Base-by-base conservation (phyloP, 192 early-diverging fungal genomes). In the Chytriomyces hyalinus region DNA sequence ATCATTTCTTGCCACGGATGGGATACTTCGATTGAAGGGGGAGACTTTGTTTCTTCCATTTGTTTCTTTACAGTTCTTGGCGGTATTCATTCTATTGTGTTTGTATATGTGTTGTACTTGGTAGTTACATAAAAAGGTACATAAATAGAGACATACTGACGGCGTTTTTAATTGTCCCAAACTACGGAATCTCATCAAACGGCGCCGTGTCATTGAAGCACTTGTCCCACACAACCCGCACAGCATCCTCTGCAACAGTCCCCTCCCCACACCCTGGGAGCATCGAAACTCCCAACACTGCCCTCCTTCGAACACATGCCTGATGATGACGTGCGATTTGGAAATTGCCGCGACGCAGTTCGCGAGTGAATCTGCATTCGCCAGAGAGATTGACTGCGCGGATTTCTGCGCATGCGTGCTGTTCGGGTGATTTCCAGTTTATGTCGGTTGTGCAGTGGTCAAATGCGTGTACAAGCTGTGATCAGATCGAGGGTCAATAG, bases 121-220 rank as follows among this genome's bases (percentile, higher is more conserved):
- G 36, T 36, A 36, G 36, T 36, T 36, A 36, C 36, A 36, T 36
- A 36, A 36, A 36, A 36, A 36, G 36, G 36, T 36, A 36, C 4
- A 36, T 36, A 36, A 36, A 36, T 36, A 36, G 36, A 36, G 36
- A 36, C 36, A 36, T 36, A 36, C 36, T 36, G 36, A 36, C 36
- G 36, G 36, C 36, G 36, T 36, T 36, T 36, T 36, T 36, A 36
- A 36, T 36, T 1, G 36, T 36, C 36, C 36, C 36, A 36, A 36
- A 36, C 36, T 51, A 78, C 24, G 77, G 68, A 77, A 98, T 96
- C 83, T 98, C 96, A 81, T 97, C 95, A 82, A 96, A 98, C 0
- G 96, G 96, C 59, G 92, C 88, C n/a, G 95, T 98, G 79, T 98
- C 97, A 10, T 87, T 91, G 79, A 96, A 97, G 79, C 97, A 98